Evolutionary conservation across 345 rosid species (phyloP).

Genomic region (Aquilaria sinensis): DNA sequence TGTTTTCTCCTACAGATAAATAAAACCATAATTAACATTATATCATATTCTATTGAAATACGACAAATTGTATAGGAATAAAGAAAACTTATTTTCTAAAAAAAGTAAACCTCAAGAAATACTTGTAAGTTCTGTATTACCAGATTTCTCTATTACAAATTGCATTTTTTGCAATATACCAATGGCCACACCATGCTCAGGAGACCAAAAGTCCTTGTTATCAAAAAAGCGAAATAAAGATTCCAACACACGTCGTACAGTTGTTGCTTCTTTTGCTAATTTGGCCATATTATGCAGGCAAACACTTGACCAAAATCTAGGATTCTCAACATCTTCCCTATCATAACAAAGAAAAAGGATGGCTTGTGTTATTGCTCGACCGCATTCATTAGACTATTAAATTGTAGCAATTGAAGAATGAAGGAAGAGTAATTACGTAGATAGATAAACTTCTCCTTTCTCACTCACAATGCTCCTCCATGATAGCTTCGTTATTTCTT

Average conservation of each 20-base stretch:
- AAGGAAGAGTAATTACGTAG: conserved; percentile 38
- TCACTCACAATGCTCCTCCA: conserved; percentile 60
- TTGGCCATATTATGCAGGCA: conserved; percentile 56
- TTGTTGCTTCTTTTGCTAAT: conserved; percentile 69
- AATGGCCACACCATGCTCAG: conserved; percentile 53
- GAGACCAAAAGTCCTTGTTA: conserved; percentile 51
- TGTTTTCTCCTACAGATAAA: conserved; percentile 45
- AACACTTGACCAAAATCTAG: conserved; percentile 64
- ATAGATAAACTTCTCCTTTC: conserved; percentile 47
- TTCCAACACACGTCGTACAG: conserved; percentile 60
- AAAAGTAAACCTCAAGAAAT: conserved; percentile 3
- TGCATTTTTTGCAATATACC: conserved; percentile 53
- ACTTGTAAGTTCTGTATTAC: conserved; percentile 21
- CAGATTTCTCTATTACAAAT: conserved; percentile 54
- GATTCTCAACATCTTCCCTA: conserved; percentile 52
- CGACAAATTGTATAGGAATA: not conserved
- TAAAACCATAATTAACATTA: conserved; percentile 8
- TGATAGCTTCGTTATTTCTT: conserved; percentile 38
- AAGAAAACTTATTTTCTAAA: conserved; percentile 3
- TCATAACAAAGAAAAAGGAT: conserved; percentile 4
- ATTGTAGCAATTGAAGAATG: not conserved
- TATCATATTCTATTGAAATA: not conserved
- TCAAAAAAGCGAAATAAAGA: conserved; percentile 65
- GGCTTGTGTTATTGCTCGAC: not conserved
- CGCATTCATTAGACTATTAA: not conserved